Evolutionary conservation across 169 alveolate genomes (phyloP).

Genomic region (Hepatocystis sp.): DNA sequence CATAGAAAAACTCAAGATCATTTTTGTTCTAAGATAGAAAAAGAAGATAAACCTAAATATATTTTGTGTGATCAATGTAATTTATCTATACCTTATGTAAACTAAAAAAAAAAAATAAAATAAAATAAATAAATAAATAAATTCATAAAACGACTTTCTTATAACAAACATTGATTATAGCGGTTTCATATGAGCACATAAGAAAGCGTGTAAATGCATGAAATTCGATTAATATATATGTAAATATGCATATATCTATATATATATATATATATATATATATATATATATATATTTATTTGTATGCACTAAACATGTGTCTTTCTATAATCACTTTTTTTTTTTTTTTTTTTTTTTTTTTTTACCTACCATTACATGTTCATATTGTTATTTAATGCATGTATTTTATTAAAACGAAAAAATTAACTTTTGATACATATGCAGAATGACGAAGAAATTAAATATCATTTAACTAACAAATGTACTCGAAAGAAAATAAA

Average conservation of each 20-base stretch:
- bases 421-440: slow-evolving; percentile 4
- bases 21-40: slow-evolving; percentile 18
- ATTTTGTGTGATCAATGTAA: slow-evolving; percentile 52
- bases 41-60: slow-evolving; percentile 14
- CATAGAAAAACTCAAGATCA: slow-evolving; percentile 60
- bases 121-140: neutral
- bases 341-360: neutral
- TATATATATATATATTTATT: neutral
- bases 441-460: slow-evolving; percentile 48
- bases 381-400: neutral
- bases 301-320: neutral
- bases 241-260: neutral
- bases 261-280: neutral
- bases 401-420: neutral
- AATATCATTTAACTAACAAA: slow-evolving; percentile 45
- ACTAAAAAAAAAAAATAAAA: neutral
- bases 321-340: neutral
- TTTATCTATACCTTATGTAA: slow-evolving; percentile 52
- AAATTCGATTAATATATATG: neutral
- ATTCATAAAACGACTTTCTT: neutral
- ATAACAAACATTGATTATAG: neutral
- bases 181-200: neutral
- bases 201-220: neutral
- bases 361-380: neutral
- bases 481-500: slow-evolving; percentile 35